Base-by-base conservation (phyloP, 1,284 basidiomycete species). In the Naganishia cerealis region DNA sequence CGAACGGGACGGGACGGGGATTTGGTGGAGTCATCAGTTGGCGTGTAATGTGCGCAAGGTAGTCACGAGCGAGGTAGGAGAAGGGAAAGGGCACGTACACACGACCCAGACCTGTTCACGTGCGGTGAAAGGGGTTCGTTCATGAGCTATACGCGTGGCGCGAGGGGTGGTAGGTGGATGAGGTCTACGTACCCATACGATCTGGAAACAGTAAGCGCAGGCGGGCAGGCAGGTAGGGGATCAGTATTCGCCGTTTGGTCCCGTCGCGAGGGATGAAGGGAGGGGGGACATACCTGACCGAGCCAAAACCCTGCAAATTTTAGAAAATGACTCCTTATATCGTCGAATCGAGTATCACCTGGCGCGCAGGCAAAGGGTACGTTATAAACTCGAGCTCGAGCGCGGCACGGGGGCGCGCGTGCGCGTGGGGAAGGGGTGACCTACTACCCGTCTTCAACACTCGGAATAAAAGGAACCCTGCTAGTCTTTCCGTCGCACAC, bases 21-120 rank as follows among this genome's bases (percentile, higher is more conserved):
- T 46, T 46, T 15, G 46, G n/a, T 36, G 21, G 18, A 18, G 50
- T 12, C n/a, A n/a, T n/a, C n/a, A n/a, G n/a, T n/a, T n/a, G n/a
- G n/a, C n/a, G n/a, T n/a, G n/a, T n/a, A n/a, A n/a, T n/a, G n/a
- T n/a, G n/a, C n/a, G n/a, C n/a, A n/a, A n/a, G n/a, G n/a, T n/a
- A n/a, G n/a, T n/a, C n/a, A n/a, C n/a, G n/a, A n/a, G n/a, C n/a
- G n/a, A n/a, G n/a, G n/a, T n/a, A n/a, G n/a, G n/a, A n/a, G n/a
- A n/a, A n/a, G n/a, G 36, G 13, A 10, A 53, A 18, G 46, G 15
- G 18, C 15, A 73, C 75, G 58, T 58, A 77, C 75, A 88, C 2
- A 88, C 87, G 0, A 82, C 82, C 87, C 87, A 89, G 16, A 88
- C 86, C 86, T 86, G 73, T 4, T 74, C 21, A n/a, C n/a, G n/a